Evolutionary conservation across 176 grass and related monocot species (phyloP), one percentile per base, ranked within the genome.

Genomic region (Triticum turgidum): DNA sequence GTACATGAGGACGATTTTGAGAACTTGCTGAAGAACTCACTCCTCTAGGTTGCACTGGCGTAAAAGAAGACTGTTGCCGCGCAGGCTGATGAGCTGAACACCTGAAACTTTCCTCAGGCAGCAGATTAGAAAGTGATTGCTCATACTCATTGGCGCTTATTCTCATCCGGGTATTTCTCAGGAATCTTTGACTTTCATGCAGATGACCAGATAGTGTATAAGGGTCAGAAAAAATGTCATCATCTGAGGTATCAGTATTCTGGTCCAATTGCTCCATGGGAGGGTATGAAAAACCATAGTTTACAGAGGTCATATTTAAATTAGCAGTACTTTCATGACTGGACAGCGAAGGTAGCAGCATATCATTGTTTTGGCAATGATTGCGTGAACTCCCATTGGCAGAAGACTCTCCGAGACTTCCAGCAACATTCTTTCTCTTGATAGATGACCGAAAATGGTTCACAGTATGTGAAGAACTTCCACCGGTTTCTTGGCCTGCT

Each of bases 381-480:
- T 83, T 83, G 13, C 30, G 22, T 80, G 87, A 84, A 20, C 84
- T 80, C 79, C 84, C 90, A 80, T 62, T 79, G n/a, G 87, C 32
- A 92, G 90, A 92, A 84, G 90, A 89, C 17, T 92, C 86, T 64
- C 74, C 83, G 32, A 75, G 15, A 80, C 73, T 80, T 83, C 90
- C 87, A 62, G 86, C 80, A 80, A 83, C 68, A 84, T 77, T 84
- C 69, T 92, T 89, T 69, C 90, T 92, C 80, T 92, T 92, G 77
- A 76, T 84, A 68, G 90, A 24, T 80, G 87, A 41, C 62, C 67
- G 74, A 83, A 52, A 25, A 79, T 5, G 25, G 3, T 83, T 88
- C 10, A 17, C 82, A 59, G 73, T 59, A 25, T 24, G 64, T 1
- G 86, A 91, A 65, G 82, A 85, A 78, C 56, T 88, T 65, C 86